Conservation (phyloP, 2,329 filamentous ascomycete species). For the Tolypocladium tundrense region DNA sequence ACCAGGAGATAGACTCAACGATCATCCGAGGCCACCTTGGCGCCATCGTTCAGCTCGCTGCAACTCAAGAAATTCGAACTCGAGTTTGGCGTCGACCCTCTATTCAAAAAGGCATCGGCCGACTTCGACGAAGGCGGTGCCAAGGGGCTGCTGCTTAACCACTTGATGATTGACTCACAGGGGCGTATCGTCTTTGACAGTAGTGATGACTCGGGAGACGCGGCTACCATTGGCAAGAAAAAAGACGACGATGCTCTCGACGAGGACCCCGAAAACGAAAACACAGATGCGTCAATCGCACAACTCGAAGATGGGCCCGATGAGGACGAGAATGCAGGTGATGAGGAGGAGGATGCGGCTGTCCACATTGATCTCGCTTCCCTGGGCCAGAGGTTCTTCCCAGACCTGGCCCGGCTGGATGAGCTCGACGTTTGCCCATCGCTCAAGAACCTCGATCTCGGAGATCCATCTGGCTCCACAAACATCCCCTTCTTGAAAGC, state of each 20-base stretch:
- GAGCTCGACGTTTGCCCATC: slow-evolving; percentile 90
- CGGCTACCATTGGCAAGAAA: slow-evolving; percentile 20
- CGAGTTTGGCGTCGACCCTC: slow-evolving; percentile 88
- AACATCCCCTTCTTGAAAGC: slow-evolving; percentile 90
- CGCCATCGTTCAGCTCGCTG: slow-evolving; percentile 74
- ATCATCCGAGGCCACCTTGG: slow-evolving; percentile 87
- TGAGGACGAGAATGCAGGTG: slow-evolving; percentile 31
- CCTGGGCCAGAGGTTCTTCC: slow-evolving; percentile 75
- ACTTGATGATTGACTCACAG: slow-evolving; percentile 86
- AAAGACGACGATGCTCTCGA: slow-evolving; percentile 30
- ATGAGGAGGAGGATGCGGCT: slow-evolving; percentile 37
- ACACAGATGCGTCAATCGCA: slow-evolving; percentile 16
- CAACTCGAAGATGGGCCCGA: slow-evolving; percentile 33
- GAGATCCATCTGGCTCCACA: slow-evolving; percentile 71
- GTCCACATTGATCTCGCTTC: slow-evolving; percentile 69
- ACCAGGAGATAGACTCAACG: slow-evolving; percentile 44
- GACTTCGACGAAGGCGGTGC: slow-evolving; percentile 98
- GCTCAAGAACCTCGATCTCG: slow-evolving; percentile 85
- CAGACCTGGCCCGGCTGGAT: slow-evolving; percentile 65
- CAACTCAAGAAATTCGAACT: slow-evolving; percentile 97
- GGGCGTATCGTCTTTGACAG: slow-evolving; percentile 97
- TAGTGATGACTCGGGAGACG: slow-evolving; percentile 69
- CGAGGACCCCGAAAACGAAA: slow-evolving; percentile 23
- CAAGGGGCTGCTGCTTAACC: slow-evolving; percentile 88
- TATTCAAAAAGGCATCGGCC: slow-evolving; percentile 98